Conservation (phyloP, 2,329 filamentous ascomycete genomes). For the Septoria linicola region DNA sequence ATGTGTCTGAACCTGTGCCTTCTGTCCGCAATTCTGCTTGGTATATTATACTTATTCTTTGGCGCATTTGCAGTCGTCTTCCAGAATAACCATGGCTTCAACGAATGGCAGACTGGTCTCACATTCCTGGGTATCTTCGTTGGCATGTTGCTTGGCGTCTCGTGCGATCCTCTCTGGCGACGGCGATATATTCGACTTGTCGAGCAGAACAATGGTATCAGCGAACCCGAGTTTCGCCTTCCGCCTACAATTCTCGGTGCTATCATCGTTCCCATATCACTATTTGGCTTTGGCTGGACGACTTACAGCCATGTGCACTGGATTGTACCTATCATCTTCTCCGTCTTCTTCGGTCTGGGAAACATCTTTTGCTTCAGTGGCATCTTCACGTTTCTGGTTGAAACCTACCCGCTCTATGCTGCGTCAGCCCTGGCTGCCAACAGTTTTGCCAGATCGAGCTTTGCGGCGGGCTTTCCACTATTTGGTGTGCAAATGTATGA, state of each 20-base stretch:
- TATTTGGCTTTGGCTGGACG: conserved; percentile 56
- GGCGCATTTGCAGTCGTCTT: conserved; percentile 82
- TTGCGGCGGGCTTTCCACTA: conserved; percentile 38
- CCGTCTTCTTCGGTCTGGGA: conserved; percentile 45
- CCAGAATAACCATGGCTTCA: conserved; percentile 69
- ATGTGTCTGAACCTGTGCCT: conserved; percentile 83
- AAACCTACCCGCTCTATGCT: conserved; percentile 49
- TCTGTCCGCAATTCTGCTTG: conserved; percentile 80
- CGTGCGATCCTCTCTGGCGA: conserved; percentile 66
- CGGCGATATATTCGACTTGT: conserved; percentile 57
- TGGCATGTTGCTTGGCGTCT: conserved; percentile 65
- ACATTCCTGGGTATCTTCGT: conserved; percentile 69
- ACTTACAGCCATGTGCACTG: conserved; percentile 25
- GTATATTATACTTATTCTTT: conserved; percentile 87
- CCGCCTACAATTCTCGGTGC: conserved; percentile 68
- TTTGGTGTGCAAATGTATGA: conserved; percentile 53
- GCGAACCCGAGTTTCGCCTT: conserved; percentile 84
- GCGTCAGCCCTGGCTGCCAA: conserved; percentile 53
- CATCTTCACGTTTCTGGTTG: conserved; percentile 26
- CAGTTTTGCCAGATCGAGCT: conserved; percentile 48
- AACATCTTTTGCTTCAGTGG: conserved; percentile 38
- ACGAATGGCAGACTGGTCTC: conserved; percentile 75
- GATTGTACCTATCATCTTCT: conserved; percentile 52
- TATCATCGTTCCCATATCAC: conserved; percentile 71
- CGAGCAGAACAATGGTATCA: conserved; percentile 54